Evolutionary conservation across 371 early-diverging fungal genomes (phyloP), one percentile per base, ranked within the genome.

Genomic region (Aphelidium insulamus): DNA sequence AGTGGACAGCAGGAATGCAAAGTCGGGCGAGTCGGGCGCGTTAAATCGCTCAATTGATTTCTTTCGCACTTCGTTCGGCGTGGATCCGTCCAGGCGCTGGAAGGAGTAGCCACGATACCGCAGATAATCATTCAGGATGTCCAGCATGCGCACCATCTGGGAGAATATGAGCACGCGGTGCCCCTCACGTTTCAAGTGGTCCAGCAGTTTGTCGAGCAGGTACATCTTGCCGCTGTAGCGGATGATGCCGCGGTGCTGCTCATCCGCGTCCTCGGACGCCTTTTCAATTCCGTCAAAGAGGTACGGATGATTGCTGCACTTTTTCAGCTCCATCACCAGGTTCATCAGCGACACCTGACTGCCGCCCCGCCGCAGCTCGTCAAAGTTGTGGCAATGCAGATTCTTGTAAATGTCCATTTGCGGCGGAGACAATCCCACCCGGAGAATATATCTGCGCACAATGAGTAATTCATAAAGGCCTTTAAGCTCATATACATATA

Each of bases 291-390:
- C 77, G 8, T 78, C 77, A 28, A 98, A 79, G 28, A 99, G 55
- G 50, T 77, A 98, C 1, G 99, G 99, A 50, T 99, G 98, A 48
- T 98, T 98, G 41, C 91, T 81, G 32, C 87, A 92, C 50, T 98
- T 98, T 50, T 97, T 86, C 21, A 99, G 70, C 65, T 91, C 88
- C 48, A 84, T 90, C 32, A 88, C 79, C 30, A 92, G 78, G 48
- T 95, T 95, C 16, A 83, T 63, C 63, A 85, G 69, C 43, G 77
- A 85, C 57, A 79, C 66, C 52, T 77, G 83, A 37, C 61, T 69
- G 17, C 64, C 61, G 16, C 81, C 79, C 38, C 68, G 66, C 45
- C 72, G 77, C 2, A 97, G 63, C n/a, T 66, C 75, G 2, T 66
- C 73, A 61, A 83, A 91, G 53, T 94, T 94, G 48, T 78, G 71